phyloP scores from a whole-genome alignment of 1,284 basidiomycete genomes.

The Malassezia cuniculi region DNA sequence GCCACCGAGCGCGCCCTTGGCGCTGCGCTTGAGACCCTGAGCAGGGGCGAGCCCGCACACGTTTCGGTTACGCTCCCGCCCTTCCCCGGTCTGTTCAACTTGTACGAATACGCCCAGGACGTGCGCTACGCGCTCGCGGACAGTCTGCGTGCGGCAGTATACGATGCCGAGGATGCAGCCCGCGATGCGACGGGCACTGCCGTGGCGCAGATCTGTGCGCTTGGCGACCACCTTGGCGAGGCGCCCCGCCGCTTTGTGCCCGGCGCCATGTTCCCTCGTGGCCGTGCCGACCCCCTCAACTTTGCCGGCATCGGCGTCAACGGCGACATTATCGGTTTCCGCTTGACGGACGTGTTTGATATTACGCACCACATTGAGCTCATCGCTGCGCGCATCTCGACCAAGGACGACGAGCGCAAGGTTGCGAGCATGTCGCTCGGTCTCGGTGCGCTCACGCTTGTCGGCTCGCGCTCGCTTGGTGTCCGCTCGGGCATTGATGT shows the following conservation, averaged over 20 bases:
- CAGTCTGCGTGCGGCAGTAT: slow-evolving; percentile 70
- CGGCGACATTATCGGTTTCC: slow-evolving; percentile 41
- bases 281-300: slow-evolving; percentile 44
- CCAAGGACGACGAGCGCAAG: slow-evolving; percentile 19
- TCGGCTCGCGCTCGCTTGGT: slow-evolving; percentile 66
- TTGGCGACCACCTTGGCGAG: slow-evolving; percentile 53
- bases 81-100: slow-evolving; percentile 72
- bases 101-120: slow-evolving; percentile 79
- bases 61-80: slow-evolving; percentile 50
- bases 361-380: slow-evolving; percentile 53
- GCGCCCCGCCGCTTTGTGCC: slow-evolving; percentile 68
- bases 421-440: slow-evolving; percentile 29
- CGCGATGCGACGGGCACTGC: slow-evolving; percentile 58
- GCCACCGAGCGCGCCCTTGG: slow-evolving; percentile 50
- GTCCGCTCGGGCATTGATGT: slow-evolving; percentile 35
- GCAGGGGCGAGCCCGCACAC: slow-evolving; percentile 55
- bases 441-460: slow-evolving; percentile 70
- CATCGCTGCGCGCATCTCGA: slow-evolving; percentile 18
- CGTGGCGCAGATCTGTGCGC: slow-evolving; percentile 56
- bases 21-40: slow-evolving; percentile 65
- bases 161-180: slow-evolving; percentile 70
- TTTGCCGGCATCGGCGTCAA: slow-evolving; percentile 33
- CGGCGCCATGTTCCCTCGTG: slow-evolving; percentile 76
- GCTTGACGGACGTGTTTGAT: slow-evolving; percentile 70
- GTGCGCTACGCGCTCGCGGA: slow-evolving; percentile 66